Percentiles rank a stretch among this genome's conserved stretches.
These are phyloP conservation scores for Tolypocladium endophyticum DNA, from an alignment of 2,329 filamentous ascomycete genomes.

Conservation along the genomic window DNA sequence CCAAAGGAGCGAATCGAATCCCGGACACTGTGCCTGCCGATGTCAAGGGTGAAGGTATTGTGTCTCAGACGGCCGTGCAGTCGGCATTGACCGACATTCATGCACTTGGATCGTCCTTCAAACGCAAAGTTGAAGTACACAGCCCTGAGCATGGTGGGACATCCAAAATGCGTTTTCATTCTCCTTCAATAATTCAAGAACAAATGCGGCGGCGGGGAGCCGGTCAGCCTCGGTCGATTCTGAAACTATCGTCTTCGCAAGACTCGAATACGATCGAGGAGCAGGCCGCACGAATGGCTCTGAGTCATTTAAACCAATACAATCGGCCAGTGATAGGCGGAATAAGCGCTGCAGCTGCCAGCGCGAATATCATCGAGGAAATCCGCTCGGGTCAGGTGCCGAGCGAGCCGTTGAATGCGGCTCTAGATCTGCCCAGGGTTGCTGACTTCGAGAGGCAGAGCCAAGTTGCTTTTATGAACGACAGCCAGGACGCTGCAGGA, in stretches of 20 bases:
- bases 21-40: neutral
- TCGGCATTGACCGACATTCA: neutral
- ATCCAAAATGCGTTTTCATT: conserved; percentile 9
- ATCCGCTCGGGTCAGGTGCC: conserved; percentile 15
- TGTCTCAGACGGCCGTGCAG: neutral
- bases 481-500: neutral
- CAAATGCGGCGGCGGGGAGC: conserved; percentile 21
- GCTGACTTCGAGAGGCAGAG: conserved; percentile 13
- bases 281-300: conserved; percentile 1
- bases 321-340: conserved; percentile 10
- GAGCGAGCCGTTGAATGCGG: neutral
- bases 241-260: conserved; percentile 15
- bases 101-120: neutral
- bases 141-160: conserved; percentile 15
- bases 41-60: neutral
- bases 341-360: neutral
- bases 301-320: conserved; percentile 13
- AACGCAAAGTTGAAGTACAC: conserved; percentile 21
- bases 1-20: neutral
- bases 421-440: conserved; percentile 12
- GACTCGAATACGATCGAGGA: conserved; percentile 1
- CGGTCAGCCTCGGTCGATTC: conserved; percentile 20
- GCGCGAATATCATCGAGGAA: conserved; percentile 13
- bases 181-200: conserved; percentile 25
- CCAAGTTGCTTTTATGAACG: neutral